Conservation (phyloP, 2,329 filamentous ascomycete species). For the Talaromyces funiculosus region DNA sequence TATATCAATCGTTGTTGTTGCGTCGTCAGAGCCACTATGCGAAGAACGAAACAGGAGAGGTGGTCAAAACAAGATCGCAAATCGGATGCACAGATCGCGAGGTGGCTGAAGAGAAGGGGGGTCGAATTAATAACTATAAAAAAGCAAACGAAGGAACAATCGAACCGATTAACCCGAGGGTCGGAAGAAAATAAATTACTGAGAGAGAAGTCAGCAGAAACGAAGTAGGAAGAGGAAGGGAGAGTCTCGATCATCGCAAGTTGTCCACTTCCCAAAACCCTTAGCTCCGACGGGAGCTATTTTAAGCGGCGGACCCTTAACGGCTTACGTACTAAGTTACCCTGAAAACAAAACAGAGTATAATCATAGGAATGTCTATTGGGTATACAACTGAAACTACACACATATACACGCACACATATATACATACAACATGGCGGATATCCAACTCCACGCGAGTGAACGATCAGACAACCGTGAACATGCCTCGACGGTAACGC, state of each 20-base stretch:
- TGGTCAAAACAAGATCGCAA: not conserved
- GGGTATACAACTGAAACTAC: slow-evolving; percentile 9
- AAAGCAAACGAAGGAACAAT: slow-evolving; percentile 7
- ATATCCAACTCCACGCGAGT: slow-evolving; percentile 4
- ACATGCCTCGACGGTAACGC: not conserved
- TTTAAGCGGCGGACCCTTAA: slow-evolving; percentile 7
- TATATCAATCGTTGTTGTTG: not conserved
- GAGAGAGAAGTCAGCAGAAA: not conserved
- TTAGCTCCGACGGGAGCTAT: slow-evolving; percentile 6
- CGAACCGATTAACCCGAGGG: slow-evolving; percentile 1
- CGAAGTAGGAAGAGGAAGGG: not conserved
- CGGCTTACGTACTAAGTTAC: not conserved
- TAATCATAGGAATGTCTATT: slow-evolving; percentile 2
- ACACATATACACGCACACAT: slow-evolving; percentile 9
- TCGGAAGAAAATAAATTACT: slow-evolving; percentile 10
- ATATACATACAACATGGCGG: slow-evolving; percentile 6
- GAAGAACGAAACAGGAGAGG: slow-evolving; percentile 1
- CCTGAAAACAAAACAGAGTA: not conserved
- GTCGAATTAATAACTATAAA: slow-evolving; percentile 10
- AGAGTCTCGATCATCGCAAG: not conserved
- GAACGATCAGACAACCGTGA: not conserved
- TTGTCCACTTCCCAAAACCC: slow-evolving; percentile 11
- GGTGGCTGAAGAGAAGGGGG: slow-evolving; percentile 4
- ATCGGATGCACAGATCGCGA: not conserved
- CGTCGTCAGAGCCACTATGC: not conserved